Evolutionary conservation across 768 basidiomycete species (phyloP).

Genomic region (Tulasnella sp.): DNA sequence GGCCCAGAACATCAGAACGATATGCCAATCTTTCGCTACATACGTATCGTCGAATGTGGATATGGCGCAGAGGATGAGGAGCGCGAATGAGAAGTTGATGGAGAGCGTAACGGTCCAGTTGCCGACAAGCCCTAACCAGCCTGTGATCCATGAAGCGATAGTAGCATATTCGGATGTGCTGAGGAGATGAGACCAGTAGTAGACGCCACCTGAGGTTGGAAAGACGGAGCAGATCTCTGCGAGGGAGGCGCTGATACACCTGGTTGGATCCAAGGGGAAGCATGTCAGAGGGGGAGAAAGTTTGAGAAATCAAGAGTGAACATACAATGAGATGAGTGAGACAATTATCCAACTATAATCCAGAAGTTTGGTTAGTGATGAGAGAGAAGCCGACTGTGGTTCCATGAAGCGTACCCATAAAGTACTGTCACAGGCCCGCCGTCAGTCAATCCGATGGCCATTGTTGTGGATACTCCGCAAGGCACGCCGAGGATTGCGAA

Average conservation of each 20-base stretch:
- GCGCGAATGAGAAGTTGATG: constrained; percentile 53
- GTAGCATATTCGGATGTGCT: constrained; percentile 41
- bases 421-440: constrained; percentile 9
- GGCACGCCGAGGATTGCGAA: constrained; percentile 8
- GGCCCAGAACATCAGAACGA: constrained; percentile 47
- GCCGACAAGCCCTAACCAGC: constrained; percentile 58
- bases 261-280: too few species aligned
- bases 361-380: neutral
- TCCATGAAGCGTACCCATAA: constrained; percentile 3
- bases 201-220: constrained; percentile 9
- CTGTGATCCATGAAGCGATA: constrained; percentile 51
- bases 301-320: too few species aligned
- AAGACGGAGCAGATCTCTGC: constrained; percentile 11
- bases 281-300: too few species aligned
- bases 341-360: constrained; percentile 6
- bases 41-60: constrained; percentile 49
- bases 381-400: too few species aligned
- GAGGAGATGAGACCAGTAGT: constrained; percentile 50
- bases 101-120: constrained; percentile 60
- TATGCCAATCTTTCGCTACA: constrained; percentile 46
- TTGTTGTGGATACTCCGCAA: constrained; percentile 5
- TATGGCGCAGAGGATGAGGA: constrained; percentile 47
- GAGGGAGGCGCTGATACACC: constrained; percentile 3
- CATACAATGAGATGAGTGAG: constrained; percentile 3
- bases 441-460: constrained; percentile 10